Conservation (phyloP, 169 alveolate species). For the Cryptosporidium felis region DNA sequence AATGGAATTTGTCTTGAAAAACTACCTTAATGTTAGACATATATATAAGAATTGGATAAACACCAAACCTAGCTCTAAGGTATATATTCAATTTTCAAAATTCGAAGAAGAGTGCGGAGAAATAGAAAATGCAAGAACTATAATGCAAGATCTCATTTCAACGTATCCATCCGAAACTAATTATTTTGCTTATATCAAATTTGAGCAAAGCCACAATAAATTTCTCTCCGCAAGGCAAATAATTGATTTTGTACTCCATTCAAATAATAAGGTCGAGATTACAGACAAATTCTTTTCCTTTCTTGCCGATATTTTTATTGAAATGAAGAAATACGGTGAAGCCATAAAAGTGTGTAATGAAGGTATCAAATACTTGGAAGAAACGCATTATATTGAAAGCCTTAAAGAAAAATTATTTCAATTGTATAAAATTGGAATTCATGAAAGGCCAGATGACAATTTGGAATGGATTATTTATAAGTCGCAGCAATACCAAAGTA, state of each 20-base stretch:
- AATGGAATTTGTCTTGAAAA: conserved; percentile 97
- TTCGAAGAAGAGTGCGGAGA: conserved; percentile 98
- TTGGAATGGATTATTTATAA: conserved; percentile 32
- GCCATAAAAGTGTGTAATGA: conserved; percentile 35
- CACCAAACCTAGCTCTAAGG: conserved; percentile 95
- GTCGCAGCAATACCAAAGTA: background rate
- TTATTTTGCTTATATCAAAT: conserved; percentile 93
- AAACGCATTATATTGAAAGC: background rate
- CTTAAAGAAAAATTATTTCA: conserved; percentile 24
- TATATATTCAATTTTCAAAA: conserved; percentile 94
- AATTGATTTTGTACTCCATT: background rate
- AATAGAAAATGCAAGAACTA: conserved; percentile 89
- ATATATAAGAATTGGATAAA: conserved; percentile 96
- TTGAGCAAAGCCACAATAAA: conserved; percentile 91
- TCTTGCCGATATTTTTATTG: background rate
- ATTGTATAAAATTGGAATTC: conserved; percentile 6
- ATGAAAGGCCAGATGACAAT: conserved; percentile 55
- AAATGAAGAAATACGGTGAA: conserved; percentile 10
- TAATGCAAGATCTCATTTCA: conserved; percentile 80
- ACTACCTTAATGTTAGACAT: conserved; percentile 93
- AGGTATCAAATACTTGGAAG: background rate
- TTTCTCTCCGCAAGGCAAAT: background rate
- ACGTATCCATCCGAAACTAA: conserved; percentile 86
- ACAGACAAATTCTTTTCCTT: background rate
- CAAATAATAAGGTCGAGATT: background rate